Percentiles rank a stretch among this genome's conserved stretches.
These are phyloP conservation scores for Entrophospora sp. DNA, from an alignment of 192 early-diverging fungal species.

Conservation along the genomic window DNA sequence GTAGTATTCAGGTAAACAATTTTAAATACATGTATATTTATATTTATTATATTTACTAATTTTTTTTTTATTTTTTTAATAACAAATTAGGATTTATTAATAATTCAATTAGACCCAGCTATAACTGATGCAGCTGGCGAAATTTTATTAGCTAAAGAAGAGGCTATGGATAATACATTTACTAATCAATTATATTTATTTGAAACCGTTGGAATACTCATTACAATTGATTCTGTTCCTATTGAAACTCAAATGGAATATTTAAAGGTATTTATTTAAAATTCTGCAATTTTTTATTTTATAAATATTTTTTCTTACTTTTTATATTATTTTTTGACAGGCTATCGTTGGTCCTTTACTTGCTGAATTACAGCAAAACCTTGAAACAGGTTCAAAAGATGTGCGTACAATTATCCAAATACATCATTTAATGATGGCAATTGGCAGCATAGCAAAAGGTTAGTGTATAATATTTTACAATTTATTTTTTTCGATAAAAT, in stretches of 20 bases:
- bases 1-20: conserved; percentile 47
- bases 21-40: too few species aligned
- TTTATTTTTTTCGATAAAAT: neutral
- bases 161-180: conserved; percentile 50
- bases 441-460: conserved; percentile 81
- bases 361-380: conserved; percentile 60
- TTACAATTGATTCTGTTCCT: conserved; percentile 66
- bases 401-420: conserved; percentile 61
- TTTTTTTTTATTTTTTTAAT: too few species aligned
- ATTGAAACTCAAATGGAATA: conserved; percentile 62
- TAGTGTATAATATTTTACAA: conserved; percentile 35
- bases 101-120: conserved; percentile 55
- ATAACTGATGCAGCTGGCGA: conserved; percentile 32
- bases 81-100: conserved; percentile 61
- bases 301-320: neutral
- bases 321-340: conserved; percentile 30
- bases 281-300: neutral
- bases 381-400: conserved; percentile 60
- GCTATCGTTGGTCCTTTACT: conserved; percentile 72
- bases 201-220: conserved; percentile 87
- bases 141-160: conserved; percentile 37
- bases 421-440: conserved; percentile 74
- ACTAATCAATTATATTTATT: conserved; percentile 82
- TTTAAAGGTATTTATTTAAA: conserved; percentile 11
- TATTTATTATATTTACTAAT: too few species aligned